Percentiles rank a stretch among this genome's conserved stretches.
Evolutionary conservation across 2,329 filamentous ascomycete species (phyloP).

Genomic region (Herpotrichia juniperi): DNA sequence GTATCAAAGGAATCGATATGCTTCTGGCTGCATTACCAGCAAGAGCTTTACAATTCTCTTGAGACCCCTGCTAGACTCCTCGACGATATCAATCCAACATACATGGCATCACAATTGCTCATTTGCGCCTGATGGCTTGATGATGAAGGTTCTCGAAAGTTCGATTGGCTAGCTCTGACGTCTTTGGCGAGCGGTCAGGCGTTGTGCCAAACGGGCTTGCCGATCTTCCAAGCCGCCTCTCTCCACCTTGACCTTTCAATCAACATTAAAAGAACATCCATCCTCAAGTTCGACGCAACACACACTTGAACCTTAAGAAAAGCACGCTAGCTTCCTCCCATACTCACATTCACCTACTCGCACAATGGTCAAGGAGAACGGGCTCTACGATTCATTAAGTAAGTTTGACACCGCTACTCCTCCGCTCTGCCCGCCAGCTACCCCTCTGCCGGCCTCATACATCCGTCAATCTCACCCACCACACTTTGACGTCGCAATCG

Average conservation of each 20-base stretch:
- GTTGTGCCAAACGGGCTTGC: slow-evolving; percentile 30
- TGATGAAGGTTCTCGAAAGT: slow-evolving; percentile 47
- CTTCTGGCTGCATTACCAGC: no score
- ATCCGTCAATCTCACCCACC: background rate
- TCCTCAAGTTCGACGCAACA: slow-evolving; percentile 23
- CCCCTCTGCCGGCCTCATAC: slow-evolving; percentile 27
- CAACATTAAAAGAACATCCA: slow-evolving; percentile 33
- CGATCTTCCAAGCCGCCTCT: slow-evolving; percentile 18
- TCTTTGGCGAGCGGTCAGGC: slow-evolving; percentile 27
- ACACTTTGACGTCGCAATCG: background rate
- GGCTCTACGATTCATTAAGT: slow-evolving; percentile 86
- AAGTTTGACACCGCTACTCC: slow-evolving; percentile 23
- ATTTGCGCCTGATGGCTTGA: slow-evolving; percentile 9
- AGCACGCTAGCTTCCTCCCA: slow-evolving; percentile 10
- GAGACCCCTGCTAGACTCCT: no score
- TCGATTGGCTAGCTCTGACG: slow-evolving; percentile 35
- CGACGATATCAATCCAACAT: no score
- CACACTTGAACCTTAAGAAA: slow-evolving; percentile 11
- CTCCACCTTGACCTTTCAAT: slow-evolving; percentile 23
- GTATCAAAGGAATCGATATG: no score
- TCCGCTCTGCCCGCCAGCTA: slow-evolving; percentile 8
- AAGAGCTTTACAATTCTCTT: no score
- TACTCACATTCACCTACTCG: background rate
- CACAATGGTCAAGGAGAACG: slow-evolving; percentile 91
- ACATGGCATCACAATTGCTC: no score